Conservation (phyloP, 805 yeast species). For the Schwanniomyces vanrijiae region DNA sequence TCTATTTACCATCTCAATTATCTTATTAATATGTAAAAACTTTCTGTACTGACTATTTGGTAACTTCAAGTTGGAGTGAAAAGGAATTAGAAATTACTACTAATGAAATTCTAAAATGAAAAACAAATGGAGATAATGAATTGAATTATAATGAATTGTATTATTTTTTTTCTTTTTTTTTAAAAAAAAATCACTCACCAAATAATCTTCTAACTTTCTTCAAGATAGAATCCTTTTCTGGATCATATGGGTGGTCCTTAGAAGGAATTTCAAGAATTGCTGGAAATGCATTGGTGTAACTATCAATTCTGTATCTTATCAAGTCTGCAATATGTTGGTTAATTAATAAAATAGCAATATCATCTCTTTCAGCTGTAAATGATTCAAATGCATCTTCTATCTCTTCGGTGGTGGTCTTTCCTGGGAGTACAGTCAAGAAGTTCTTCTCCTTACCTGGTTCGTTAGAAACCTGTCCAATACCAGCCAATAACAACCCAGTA, state of each 20-base stretch:
- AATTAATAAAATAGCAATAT: slow-evolving; percentile 88
- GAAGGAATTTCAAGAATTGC: slow-evolving; percentile 96
- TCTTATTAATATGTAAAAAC: background rate
- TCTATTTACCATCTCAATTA: background rate
- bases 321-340: slow-evolving; percentile 94
- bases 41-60: background rate
- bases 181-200: slow-evolving; percentile 62
- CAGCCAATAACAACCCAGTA: slow-evolving; percentile 93
- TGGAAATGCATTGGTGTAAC: slow-evolving; percentile 88
- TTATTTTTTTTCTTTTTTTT: background rate
- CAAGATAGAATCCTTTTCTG: slow-evolving; percentile 94
- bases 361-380: slow-evolving; percentile 74
- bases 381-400: slow-evolving; percentile 71
- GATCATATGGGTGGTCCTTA: slow-evolving; percentile 97
- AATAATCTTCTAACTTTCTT: slow-evolving; percentile 92
- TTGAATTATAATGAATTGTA: background rate
- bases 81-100: background rate
- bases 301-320: slow-evolving; percentile 79
- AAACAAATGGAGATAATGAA: background rate
- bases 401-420: slow-evolving; percentile 74
- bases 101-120: background rate
- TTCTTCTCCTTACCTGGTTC: slow-evolving; percentile 70
- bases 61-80: background rate
- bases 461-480: slow-evolving; percentile 80
- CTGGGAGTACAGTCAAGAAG: slow-evolving; percentile 75